Evolutionary conservation across 2,329 filamentous ascomycete genomes (phyloP).

Genomic region (Tolypocladium cylindrosporum): DNA sequence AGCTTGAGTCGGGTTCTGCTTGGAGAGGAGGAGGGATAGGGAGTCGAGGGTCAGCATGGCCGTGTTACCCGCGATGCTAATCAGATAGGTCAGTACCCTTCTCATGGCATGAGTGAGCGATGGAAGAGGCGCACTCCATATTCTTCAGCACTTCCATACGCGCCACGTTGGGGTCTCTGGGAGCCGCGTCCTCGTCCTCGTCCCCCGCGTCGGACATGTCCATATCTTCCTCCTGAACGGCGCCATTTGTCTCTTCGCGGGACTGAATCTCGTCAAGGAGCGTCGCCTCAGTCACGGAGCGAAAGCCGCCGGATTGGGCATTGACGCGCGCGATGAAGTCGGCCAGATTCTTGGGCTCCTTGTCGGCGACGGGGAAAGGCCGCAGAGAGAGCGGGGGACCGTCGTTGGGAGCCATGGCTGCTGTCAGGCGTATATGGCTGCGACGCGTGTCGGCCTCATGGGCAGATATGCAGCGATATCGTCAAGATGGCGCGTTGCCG

Average conservation of each 20-base stretch:
- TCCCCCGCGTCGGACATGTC: slow-evolving; percentile 37
- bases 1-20: slow-evolving; percentile 63
- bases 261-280: slow-evolving; percentile 57
- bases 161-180: slow-evolving; percentile 36
- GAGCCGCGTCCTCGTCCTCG: slow-evolving; percentile 33
- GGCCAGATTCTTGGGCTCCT: slow-evolving; percentile 51
- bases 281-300: slow-evolving; percentile 63
- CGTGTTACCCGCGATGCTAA: slow-evolving; percentile 36
- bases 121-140: slow-evolving; percentile 30
- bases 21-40: slow-evolving; percentile 74
- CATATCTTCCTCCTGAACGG: slow-evolving; percentile 33
- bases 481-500: neutral
- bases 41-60: slow-evolving; percentile 69
- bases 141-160: slow-evolving; percentile 47
- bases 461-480: neutral
- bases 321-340: slow-evolving; percentile 74
- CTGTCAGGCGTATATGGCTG: neutral
- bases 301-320: slow-evolving; percentile 68
- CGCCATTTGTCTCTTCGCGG: slow-evolving; percentile 30
- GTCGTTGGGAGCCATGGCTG: slow-evolving; percentile 19
- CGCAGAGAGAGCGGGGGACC: slow-evolving; percentile 26
- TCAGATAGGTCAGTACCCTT: neutral
- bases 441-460: neutral
- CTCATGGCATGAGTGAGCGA: neutral
- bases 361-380: slow-evolving; percentile 40